A percentile compares a stretch with the other conserved stretches of the same genome.
These are phyloP conservation scores for Ormosia semicastrata DNA, from an alignment of 306 rosid genomes.

Conservation along the genomic window DNA sequence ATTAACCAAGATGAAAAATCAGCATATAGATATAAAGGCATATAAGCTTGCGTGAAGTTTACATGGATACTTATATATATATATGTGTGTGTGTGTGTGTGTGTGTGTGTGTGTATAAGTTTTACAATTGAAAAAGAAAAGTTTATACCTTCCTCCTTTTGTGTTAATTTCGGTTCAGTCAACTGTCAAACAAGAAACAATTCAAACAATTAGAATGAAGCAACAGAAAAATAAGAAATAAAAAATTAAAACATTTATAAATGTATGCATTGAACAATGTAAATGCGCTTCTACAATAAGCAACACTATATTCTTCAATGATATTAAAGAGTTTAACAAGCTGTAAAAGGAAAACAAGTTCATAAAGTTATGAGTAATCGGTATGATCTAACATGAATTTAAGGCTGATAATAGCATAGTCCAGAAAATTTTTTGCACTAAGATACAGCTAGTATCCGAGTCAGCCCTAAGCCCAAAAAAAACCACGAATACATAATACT, in stretches of 20 bases:
- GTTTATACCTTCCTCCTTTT: conserved; percentile 76
- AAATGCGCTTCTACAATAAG: background rate
- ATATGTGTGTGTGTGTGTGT: no score
- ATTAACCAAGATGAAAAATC: conserved; percentile 32
- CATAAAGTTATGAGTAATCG: background rate
- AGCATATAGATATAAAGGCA: conserved; percentile 12
- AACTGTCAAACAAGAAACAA: conserved; percentile 48
- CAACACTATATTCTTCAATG: background rate
- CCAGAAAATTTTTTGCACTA: conserved; percentile 13
- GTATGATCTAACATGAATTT: background rate
- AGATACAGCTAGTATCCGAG: background rate
- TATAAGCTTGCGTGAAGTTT: conserved; percentile 3
- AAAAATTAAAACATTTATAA: background rate
- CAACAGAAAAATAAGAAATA: background rate
- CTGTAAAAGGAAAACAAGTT: conserved; percentile 6
- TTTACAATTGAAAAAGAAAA: background rate
- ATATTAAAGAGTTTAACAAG: conserved; percentile 2
- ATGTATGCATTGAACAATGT: background rate
- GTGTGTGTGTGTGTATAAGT: background rate
- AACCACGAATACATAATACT: background rate
- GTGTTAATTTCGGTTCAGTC: conserved; percentile 64
- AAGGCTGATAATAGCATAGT: background rate
- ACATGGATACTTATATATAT: background rate
- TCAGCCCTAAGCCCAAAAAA: conserved; percentile 1
- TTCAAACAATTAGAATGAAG: conserved; percentile 13